Evolutionary conservation across 2,329 filamentous ascomycete species (phyloP), one percentile per base, ranked within the genome.

Genomic region (Arachnopeziza araneosa): DNA sequence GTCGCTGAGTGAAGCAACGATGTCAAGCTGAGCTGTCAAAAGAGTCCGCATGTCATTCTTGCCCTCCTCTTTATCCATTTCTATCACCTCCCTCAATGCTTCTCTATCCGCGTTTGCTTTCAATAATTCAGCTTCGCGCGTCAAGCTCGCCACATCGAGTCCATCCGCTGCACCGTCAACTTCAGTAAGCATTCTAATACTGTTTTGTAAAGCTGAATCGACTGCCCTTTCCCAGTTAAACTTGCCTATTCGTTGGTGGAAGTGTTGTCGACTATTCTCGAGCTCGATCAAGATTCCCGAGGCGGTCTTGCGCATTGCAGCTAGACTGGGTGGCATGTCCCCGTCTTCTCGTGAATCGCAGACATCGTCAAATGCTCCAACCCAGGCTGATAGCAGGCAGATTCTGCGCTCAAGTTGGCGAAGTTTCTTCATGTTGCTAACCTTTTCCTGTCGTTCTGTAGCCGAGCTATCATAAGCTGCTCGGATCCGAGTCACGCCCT

Each of bases 1-100:
- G 66, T 91, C 89, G 58, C 88, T 86, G 57, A 99, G 83, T 0
- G 92, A 91, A 4, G 90, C 80, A 62, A 98, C 83, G 1, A 93
- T 93, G 69, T 97, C 93, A 67, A 99, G 96, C 69, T 98, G 93
- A 14, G 93, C 91, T 57, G 89, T 88, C 12, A 98, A 83, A 58
- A 99, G 81, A 55, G 90, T 83, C 74, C 97, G 93, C 69, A 96
- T 81, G 65, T 90, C 84, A 21, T 83, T 85, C 22, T 87, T 84
- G 71, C 97, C 92, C 14, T 88, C 89, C 24, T 83, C 80, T 75
- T 88, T 93, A 64, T 98, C 93, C 69, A 95, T 87, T 58, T 98
- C 92, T 12, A 92, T 74, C 22, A 97, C 84, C 56, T 91, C 86
- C 14, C 83, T 78, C 64, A 93, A 84, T 1, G 89, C 84, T 63